Base-by-base conservation (phyloP, 176 grass and related monocot species). In the Rhynchospora tenuis region DNA sequence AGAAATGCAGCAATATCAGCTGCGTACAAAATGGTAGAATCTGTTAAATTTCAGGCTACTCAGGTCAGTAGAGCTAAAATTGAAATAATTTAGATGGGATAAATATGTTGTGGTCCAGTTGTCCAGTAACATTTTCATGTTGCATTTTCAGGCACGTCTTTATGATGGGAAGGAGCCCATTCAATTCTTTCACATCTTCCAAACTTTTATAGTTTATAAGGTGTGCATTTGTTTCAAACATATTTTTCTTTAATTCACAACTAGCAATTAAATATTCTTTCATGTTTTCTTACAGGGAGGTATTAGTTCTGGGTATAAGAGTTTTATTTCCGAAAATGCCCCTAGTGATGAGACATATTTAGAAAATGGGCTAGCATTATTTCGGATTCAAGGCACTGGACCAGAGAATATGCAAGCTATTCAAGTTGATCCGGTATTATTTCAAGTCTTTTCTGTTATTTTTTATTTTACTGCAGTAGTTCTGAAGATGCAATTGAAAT, bases 401-500 rank as follows among this genome's bases (percentile, higher is more conserved):
- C 96, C 96, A 89, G 96, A 98, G 78, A 98, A 95, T 86, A 98
- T 98, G 93, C 96, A 98, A 93, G 96, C 96, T 85, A 95, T 98
- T 89, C 96, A 98, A 98, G 96, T 98, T 87, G 93, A 98, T 79
- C 89, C 86, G 86, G 96, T 95, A 94, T 43, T 46, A 85, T 80
- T 15, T 45, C 54, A 70, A 65, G 79, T 57, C 55, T 26, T 86
- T 62, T 86, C 54, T 88, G 16, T 80, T 58, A 11, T 23, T 27
- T 73, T 14, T 9, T 7, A 31, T 64, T 66, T 73, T 75, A 26
- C 23, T 26, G 44, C 46, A 62, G 42, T 19, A 43, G 24, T n/a
- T 43, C 45, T 48, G 15, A 45, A 62, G 44, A 65, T 64, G 44
- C 33, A 38, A 38, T 38, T 38, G 33, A 38, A 38, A 38, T 56